Base-by-base conservation (phyloP, 2,329 filamentous ascomycete species). In the Fusarium tuaranense region DNA sequence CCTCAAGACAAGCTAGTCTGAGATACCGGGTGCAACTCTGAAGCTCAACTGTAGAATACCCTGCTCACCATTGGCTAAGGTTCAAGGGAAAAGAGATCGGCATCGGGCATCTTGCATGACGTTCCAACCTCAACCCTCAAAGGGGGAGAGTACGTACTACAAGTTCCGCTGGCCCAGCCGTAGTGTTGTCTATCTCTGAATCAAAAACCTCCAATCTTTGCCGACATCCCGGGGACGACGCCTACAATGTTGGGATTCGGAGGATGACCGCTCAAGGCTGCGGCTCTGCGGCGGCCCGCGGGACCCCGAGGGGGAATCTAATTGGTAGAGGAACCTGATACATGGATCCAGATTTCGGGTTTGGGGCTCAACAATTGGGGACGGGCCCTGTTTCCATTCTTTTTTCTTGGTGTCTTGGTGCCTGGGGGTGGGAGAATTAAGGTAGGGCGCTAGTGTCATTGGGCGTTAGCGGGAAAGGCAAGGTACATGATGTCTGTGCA, bases 311-410 rank as follows among this genome's bases (percentile, higher is more conserved):
- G 32, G 39, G 65, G 59, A 3, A 63, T 59, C 59, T 73, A 74
- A 77, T 79, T 73, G 77, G 25, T 14, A 48, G 44, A 48, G 44
- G 44, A 25, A 16, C 22, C 44, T 48, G 13, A 25, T 48, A 16
- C 22, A 48, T 48, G 44, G 66, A 46, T 53, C 22, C 30, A 30
- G 48, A 46, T n/a, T 36, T 55, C 55, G 32, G 66, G 75, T 73
- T 76, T 76, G 76, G 69, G 73, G 69, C 78, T 80, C 78, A 80
- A 80, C 78, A 80, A 80, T 80, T 80, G 78, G 78, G 78, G 78
- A 72, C 41, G 41, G 69, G 57, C 20, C 67, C 61, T 63, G 65
- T 75, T 75, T 75, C 72, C 46, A 51, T 30, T 18, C n/a, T 67
- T 62, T 60, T 25, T 13, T 30, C 20, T 32, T 32, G 10, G 32